Evolutionary conservation across 2,329 filamentous ascomycete species (phyloP), one percentile per base, ranked within the genome.

Genomic region (Trichophyton rubrum): DNA sequence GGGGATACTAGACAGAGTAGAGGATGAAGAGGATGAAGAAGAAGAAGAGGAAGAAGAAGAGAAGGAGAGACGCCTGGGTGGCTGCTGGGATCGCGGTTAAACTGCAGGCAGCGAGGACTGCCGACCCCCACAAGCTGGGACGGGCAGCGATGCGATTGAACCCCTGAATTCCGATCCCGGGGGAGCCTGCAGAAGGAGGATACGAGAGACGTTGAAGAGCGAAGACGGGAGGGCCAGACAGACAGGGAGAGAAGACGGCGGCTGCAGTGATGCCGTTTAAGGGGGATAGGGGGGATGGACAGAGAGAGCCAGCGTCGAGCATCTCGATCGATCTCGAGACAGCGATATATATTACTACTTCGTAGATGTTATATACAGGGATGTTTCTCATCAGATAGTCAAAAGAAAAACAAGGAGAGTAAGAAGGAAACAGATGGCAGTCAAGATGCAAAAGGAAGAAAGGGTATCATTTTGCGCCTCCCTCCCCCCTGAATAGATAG

Each of bases 401-500:
- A n/a, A 30, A 20, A 27, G 2, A 7, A 15, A 27, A 30, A 17
- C 0, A 13, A 33, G 17, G 17, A 27, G 6, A 13, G 17, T 3
- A 51, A 51, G 45, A 20, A 51, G 33, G 33, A 13, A 13, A 13
- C 2, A 43, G 40, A 43, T n/a, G 40, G 40, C n/a, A 53, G 49
- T 7, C 22, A 53, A 30, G 49, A 53, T 30, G 15, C 5, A 30
- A 6, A 24, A 30, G 27, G 24, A 8, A 55, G 9, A 53, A 43
- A 55, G 51, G 51, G 51, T 55, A 55, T 55, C 51, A 55, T 55
- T 53, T 30, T 55, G 51, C 51, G 51, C 51, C 15, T 15, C 27
- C 22, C 27, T 1, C 27, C 13, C 47, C n/a, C 49, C 22, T 8
- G 51, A 30, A 27, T 55, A 33, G 5, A 35, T 17, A 9, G 13